Conservation (phyloP, 768 basidiomycete species). For the Cystofilobasidium bisporidii region DNA sequence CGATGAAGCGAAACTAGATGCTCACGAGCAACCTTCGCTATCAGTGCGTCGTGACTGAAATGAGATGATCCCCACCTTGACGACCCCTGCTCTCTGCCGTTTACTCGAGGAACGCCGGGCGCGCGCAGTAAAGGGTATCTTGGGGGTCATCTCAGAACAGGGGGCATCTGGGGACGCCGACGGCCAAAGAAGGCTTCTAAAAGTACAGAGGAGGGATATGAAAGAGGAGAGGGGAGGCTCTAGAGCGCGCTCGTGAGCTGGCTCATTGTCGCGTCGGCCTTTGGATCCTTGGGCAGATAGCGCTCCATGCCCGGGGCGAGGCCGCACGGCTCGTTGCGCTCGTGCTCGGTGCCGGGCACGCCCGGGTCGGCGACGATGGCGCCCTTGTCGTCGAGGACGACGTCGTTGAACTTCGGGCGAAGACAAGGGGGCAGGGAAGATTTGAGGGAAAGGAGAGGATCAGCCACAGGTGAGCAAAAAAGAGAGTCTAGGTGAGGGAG, state of each 20-base stretch:
- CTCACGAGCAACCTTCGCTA: too few relatives aligned
- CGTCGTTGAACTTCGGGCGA: conserved; percentile 35
- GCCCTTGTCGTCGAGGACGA: conserved; percentile 33
- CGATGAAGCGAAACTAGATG: too few relatives aligned
- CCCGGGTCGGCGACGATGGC: conserved; percentile 39
- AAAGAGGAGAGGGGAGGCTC: too few relatives aligned
- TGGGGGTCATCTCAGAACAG: too few relatives aligned
- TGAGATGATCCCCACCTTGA: too few relatives aligned
- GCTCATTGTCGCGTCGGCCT: not conserved
- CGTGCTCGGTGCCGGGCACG: conserved; percentile 27
- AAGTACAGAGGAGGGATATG: too few relatives aligned
- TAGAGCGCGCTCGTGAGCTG: not conserved
- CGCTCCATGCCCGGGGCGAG: conserved; percentile 34
- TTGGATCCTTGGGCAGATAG: conserved; percentile 28
- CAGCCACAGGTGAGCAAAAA: not conserved
- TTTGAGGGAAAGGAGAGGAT: not conserved
- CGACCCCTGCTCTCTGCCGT: too few relatives aligned
- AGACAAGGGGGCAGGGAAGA: not conserved
- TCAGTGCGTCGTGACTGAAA: too few relatives aligned
- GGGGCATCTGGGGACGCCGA: too few relatives aligned
- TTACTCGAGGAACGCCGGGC: too few relatives aligned
- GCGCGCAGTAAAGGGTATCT: too few relatives aligned
- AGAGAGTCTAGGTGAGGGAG: not conserved
- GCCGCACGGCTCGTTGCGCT: conserved; percentile 34
- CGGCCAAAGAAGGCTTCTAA: too few relatives aligned